Conservation (phyloP, 306 rosid species). For the Benincasa hispida region DNA sequence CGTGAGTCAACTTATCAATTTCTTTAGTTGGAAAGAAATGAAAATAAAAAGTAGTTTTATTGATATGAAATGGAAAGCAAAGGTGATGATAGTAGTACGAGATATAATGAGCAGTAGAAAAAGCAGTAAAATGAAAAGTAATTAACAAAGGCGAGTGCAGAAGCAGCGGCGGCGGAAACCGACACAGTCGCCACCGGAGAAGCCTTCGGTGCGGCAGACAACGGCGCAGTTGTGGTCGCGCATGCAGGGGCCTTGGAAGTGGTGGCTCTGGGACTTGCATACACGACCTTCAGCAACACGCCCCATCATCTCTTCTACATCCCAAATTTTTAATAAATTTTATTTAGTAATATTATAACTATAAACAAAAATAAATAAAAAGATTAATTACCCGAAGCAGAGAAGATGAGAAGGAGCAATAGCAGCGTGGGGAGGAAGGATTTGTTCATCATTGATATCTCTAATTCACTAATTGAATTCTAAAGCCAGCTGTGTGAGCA, state of each 20-base stretch:
- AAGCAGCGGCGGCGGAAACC: slow-evolving; percentile 56
- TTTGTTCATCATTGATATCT: background rate
- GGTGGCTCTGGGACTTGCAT: slow-evolving; percentile 37
- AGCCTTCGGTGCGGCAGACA: slow-evolving; percentile 46
- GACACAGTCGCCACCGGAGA: slow-evolving; percentile 30
- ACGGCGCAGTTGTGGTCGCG: slow-evolving; percentile 31
- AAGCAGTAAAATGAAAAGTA: too few relatives aligned
- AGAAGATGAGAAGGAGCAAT: background rate
- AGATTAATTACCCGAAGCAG: background rate
- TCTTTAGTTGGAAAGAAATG: too few relatives aligned
- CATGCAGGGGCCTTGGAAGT: slow-evolving; percentile 21
- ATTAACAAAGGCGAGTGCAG: slow-evolving; percentile 26
- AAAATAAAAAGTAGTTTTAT: too few relatives aligned
- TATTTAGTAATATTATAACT: too few relatives aligned
- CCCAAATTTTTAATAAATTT: too few relatives aligned
- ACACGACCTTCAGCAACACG: slow-evolving; percentile 26
- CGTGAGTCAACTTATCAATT: too few relatives aligned
- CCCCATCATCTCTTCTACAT: slow-evolving; percentile 22
- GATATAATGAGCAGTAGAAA: too few relatives aligned
- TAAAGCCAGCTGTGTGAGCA: background rate
- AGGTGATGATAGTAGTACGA: too few relatives aligned
- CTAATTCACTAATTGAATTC: too few relatives aligned
- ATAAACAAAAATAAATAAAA: background rate
- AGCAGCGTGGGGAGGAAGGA: background rate
- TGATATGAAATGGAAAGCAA: too few relatives aligned